These are phyloP conservation scores for Zizania latifolia DNA, from an alignment of 176 grass and related monocot genomes.

Conservation along the genomic window DNA sequence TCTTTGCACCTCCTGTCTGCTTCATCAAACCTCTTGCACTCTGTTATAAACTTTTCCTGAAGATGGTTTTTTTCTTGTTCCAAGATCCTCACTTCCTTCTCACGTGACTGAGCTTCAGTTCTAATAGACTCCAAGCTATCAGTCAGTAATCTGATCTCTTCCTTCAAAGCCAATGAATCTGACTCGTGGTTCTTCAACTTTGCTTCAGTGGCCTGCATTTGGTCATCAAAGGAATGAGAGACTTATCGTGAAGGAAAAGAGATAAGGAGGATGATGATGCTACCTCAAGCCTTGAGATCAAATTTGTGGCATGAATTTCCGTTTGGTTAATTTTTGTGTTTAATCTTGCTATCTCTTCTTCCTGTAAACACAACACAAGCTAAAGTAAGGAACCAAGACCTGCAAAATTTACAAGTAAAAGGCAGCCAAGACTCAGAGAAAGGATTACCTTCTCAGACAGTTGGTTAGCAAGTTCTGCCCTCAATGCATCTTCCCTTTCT, in stretches of 20 bases:
- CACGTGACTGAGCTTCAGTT: constrained; percentile 53
- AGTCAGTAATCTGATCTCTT: constrained; percentile 66
- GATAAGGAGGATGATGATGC: not conserved
- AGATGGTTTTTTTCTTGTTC: constrained; percentile 95
- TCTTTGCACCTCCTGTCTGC: constrained; percentile 78
- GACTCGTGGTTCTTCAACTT: constrained; percentile 66
- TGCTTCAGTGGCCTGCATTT: constrained; percentile 62
- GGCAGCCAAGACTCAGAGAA: not conserved
- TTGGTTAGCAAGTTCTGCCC: constrained; percentile 72
- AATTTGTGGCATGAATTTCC: constrained; percentile 64
- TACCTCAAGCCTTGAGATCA: constrained; percentile 77
- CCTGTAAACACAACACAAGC: constrained; percentile 44
- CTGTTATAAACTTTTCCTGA: constrained; percentile 63
- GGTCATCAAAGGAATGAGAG: constrained; percentile 12
- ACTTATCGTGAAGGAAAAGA: not conserved
- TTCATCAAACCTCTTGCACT: constrained; percentile 81
- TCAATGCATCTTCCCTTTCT: constrained; percentile 83
- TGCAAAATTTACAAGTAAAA: not conserved
- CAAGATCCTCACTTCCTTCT: constrained; percentile 65
- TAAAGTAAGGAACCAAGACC: constrained; percentile 4
- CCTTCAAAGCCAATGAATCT: constrained; percentile 65
- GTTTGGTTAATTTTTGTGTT: constrained; percentile 67
- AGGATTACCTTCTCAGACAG: constrained; percentile 69
- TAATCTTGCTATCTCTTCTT: constrained; percentile 73
- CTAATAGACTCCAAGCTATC: constrained; percentile 65